Conservation (phyloP, 1,284 basidiomycete species). For the Papiliotrema nemorosa region DNA sequence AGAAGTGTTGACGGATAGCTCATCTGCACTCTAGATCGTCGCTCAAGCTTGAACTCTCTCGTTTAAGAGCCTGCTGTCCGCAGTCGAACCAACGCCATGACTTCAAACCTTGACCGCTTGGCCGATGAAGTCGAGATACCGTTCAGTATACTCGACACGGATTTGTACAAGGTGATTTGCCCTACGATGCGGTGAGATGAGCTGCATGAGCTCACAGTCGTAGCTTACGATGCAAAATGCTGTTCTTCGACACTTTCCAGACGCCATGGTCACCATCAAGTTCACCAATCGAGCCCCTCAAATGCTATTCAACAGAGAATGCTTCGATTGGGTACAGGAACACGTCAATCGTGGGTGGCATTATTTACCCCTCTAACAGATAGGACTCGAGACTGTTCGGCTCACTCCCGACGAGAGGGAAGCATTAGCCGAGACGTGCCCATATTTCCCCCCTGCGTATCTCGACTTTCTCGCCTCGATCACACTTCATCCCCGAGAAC, state of each 20-base stretch:
- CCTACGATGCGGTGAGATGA: not conserved
- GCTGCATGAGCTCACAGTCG: too few relatives aligned
- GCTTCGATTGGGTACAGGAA: constrained; percentile 63
- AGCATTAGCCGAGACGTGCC: constrained; percentile 69
- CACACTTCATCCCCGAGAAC: constrained; percentile 69
- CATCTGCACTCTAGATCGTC: too few relatives aligned
- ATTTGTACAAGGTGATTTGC: constrained; percentile 79
- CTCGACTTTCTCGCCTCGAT: constrained; percentile 69
- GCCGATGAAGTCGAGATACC: constrained; percentile 44
- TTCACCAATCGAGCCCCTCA: constrained; percentile 80
- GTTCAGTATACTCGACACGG: constrained; percentile 82
- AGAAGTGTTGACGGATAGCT: too few relatives aligned
- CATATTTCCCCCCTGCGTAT: constrained; percentile 71
- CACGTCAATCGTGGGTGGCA: constrained; percentile 62
- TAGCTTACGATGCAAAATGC: constrained; percentile 99
- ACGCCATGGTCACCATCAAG: constrained; percentile 59
- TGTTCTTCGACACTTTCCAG: constrained; percentile 73
- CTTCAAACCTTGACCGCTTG: not conserved
- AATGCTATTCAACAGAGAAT: constrained; percentile 67
- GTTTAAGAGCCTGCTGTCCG: too few relatives aligned
- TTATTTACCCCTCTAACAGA: constrained; percentile 1
- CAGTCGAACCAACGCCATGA: not conserved
- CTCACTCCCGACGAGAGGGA: constrained; percentile 63
- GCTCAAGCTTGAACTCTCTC: too few relatives aligned
- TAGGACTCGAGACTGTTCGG: constrained; percentile 65